Evolutionary conservation across 1,284 basidiomycete genomes (phyloP).

Genomic region (Leccinum pachyderme): DNA sequence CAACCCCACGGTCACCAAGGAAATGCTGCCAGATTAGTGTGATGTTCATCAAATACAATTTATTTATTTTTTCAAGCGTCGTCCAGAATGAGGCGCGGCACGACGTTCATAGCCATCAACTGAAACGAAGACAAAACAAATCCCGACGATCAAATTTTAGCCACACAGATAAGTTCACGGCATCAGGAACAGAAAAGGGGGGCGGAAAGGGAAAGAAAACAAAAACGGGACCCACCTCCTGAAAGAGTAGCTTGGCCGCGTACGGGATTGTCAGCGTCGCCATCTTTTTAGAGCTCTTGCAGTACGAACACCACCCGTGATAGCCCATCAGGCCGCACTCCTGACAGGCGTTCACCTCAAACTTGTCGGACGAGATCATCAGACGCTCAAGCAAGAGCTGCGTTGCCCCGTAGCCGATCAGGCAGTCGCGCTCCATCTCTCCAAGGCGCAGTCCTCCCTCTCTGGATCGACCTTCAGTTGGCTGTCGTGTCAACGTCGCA

Average conservation of each 20-base stretch:
- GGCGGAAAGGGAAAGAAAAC: not conserved
- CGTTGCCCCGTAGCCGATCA: conserved; percentile 95
- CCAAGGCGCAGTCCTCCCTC: conserved; percentile 97
- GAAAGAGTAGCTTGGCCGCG: conserved; percentile 95
- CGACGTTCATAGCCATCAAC: conserved; percentile 95
- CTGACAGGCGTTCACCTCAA: conserved; percentile 95
- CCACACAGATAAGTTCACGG: not conserved
- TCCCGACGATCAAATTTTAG: conserved; percentile 2
- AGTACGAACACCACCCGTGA: conserved; percentile 94
- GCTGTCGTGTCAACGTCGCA: conserved; percentile 95
- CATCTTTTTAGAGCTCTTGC: conserved; percentile 95
- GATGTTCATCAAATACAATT: conserved; percentile 3
- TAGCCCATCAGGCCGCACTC: conserved; percentile 96
- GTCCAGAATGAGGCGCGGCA: conserved; percentile 82
- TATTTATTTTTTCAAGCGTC: conserved; percentile 47
- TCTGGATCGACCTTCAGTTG: conserved; percentile 96
- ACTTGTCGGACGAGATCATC: conserved; percentile 98
- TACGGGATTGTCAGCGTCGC: conserved; percentile 98
- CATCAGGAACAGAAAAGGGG: not conserved
- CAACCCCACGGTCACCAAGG: conserved; percentile 6
- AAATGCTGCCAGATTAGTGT: not conserved
- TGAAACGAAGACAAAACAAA: conserved; percentile 28
- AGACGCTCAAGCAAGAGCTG: conserved; percentile 94
- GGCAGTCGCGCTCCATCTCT: conserved; percentile 98
- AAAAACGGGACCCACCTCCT: conserved; percentile 67